Base-by-base conservation (phyloP, 805 yeast species). In the Metschnikowia anglica region DNA sequence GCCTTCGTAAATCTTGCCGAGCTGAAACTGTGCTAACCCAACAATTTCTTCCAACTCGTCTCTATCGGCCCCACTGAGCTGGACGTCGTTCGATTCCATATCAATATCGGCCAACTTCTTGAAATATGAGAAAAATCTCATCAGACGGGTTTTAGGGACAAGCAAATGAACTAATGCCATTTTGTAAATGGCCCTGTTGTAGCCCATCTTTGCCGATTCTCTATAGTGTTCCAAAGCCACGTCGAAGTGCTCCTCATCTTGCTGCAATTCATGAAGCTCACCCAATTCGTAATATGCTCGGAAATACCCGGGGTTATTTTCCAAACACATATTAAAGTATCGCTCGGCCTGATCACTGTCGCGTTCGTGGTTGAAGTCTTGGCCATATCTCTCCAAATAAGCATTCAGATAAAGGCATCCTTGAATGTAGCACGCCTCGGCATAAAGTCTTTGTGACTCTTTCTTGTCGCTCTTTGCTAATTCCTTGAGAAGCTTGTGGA, bases 1-100 rank as follows among this genome's bases (percentile, higher is more conserved):
- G 1, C 76, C 76, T 54, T 71, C 76, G 49, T 68, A 68, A 29
- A 71, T 60, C 41, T 61, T 61, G 3, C 73, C 76, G 43, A 71
- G 55, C 50, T 71, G 72, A 54, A 54, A 69, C 37, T 63, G 61
- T 2, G 75, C 71, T 50, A 60, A 55, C 0, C 73, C 76, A 21
- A 70, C 62, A 16, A 70, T 62, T 43, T 70, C 72, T 32, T 61
- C 63, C 35, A 70, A 58, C 52, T 70, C 75, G 31, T 67, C 69
- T 33, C 58, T 55, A 46, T 70, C 75, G 13, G 65, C 70, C 7
- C 61, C 70, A 17, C 56, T 58, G 39, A 68, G 58, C 36, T 61
- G 56, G 17, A 66, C 60, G 24, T 66, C 70, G 15, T 59, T 58
- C 21, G 59, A 56, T 12, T 51, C 54, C 40, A 65, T 53, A 43